Conservation (phyloP, 2,329 filamentous ascomycete genomes). For the Claviceps sp. region DNA sequence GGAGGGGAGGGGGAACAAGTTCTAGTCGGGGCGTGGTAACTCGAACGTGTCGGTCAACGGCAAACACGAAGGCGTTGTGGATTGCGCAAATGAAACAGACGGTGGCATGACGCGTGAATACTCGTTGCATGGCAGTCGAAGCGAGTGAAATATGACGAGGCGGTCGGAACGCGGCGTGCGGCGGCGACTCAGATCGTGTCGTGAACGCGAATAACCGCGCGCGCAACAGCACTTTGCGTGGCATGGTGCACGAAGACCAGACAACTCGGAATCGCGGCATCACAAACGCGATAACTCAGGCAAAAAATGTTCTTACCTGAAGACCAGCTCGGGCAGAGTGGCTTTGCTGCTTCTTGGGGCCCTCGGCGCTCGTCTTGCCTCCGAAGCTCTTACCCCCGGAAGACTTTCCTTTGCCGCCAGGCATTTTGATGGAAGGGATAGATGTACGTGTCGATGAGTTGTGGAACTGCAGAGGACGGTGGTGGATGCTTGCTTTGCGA, state of each 20-base stretch:
- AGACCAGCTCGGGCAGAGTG: conserved; percentile 91
- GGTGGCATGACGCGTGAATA: neutral
- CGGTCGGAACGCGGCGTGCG: neutral
- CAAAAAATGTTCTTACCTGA: conserved; percentile 49
- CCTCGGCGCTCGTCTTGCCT: conserved; percentile 56
- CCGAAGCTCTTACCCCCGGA: conserved; percentile 78
- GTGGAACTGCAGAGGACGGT: neutral
- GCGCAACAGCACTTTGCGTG: conserved; percentile 3
- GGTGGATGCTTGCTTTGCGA: neutral
- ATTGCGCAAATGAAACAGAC: neutral
- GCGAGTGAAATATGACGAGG: neutral
- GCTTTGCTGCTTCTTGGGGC: conserved; percentile 79
- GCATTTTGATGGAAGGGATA: conserved; percentile 26
- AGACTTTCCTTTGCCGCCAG: conserved; percentile 90
- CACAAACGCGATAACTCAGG: conserved; percentile 1
- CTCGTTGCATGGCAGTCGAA: neutral
- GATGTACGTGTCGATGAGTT: neutral
- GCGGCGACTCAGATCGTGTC: neutral
- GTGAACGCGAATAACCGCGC: conserved; percentile 10
- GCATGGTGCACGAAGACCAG: neutral
- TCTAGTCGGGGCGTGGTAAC: neutral
- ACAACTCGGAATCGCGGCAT: conserved; percentile 1
- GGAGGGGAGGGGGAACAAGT: neutral
- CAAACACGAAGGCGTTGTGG: neutral
- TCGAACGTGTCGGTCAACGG: neutral